Conservation (phyloP, 352 stramenopile species). For the Pythium volutum region DNA sequence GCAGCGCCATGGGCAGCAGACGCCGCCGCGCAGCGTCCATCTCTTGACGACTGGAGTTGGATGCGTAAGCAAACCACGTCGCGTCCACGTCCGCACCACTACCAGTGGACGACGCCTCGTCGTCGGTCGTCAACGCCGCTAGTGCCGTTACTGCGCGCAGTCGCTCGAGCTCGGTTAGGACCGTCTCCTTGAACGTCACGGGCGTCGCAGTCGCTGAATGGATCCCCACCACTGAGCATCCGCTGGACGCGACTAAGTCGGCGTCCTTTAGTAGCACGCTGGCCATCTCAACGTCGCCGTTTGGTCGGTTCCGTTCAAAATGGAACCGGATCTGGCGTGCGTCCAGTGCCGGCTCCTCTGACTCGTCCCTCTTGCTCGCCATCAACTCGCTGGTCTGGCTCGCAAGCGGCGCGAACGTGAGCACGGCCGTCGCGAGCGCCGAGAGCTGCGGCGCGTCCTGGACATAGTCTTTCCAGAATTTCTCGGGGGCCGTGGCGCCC, state of each 20-base stretch:
- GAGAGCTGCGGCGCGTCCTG: conserved; percentile 43
- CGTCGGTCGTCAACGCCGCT: background rate
- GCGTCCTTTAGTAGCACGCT: background rate
- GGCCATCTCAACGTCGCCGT: background rate
- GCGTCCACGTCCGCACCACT: background rate
- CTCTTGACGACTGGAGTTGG: background rate
- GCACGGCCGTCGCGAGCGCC: conserved; percentile 30
- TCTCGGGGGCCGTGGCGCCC: conserved; percentile 26
- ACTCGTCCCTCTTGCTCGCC: background rate
- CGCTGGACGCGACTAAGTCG: conserved; percentile 1
- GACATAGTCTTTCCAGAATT: conserved; percentile 51
- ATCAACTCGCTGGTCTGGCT: background rate
- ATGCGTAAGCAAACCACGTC: conserved; percentile 12
- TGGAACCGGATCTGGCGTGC: conserved; percentile 16
- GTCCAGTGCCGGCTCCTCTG: background rate
- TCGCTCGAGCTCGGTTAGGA: background rate
- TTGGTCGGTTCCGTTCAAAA: conserved; percentile 12
- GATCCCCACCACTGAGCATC: background rate
- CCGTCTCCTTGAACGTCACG: background rate
- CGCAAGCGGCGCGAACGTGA: conserved; percentile 22
- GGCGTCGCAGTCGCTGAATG: background rate
- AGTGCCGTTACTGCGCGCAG: background rate
- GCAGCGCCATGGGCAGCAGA: conserved; percentile 7
- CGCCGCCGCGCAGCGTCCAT: background rate
- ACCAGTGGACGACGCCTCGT: background rate